phyloP scores from a whole-genome alignment of 495 filamentous ascomycete species.

The Cercophora sp. region DNA sequence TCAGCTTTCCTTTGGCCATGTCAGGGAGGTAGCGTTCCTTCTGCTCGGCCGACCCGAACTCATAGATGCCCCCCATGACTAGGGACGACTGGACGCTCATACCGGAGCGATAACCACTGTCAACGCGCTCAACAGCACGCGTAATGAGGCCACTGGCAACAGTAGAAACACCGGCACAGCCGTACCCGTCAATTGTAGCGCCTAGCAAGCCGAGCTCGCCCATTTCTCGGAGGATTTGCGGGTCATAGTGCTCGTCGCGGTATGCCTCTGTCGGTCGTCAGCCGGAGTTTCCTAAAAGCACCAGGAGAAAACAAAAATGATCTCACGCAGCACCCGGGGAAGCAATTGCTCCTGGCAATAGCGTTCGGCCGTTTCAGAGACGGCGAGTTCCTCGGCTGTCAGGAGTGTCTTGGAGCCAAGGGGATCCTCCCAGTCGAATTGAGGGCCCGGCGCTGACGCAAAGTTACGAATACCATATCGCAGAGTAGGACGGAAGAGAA shows the following conservation, averaged over 20 bases:
- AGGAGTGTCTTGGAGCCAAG: conserved; percentile 66
- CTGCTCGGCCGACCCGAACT: conserved; percentile 83
- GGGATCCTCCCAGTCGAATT: conserved; percentile 92
- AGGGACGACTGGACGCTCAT: conserved; percentile 96
- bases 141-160: conserved; percentile 93
- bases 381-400: conserved; percentile 85
- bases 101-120: conserved; percentile 90
- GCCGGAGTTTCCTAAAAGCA: not conserved
- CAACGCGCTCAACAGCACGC: conserved; percentile 91
- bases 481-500: conserved; percentile 7
- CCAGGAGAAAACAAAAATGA: conserved; percentile 14
- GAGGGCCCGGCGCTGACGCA: conserved; percentile 19
- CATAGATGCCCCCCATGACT: conserved; percentile 94
- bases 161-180: conserved; percentile 87
- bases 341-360: conserved; percentile 89
- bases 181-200: conserved; percentile 87
- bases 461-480: conserved; percentile 12
- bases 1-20: conserved; percentile 79
- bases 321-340: conserved; percentile 81
- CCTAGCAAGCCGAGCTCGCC: conserved; percentile 89
- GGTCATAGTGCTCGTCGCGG: conserved; percentile 88
- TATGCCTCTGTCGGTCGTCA: conserved; percentile 71
- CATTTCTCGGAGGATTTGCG: conserved; percentile 88
- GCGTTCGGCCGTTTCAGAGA: conserved; percentile 79
- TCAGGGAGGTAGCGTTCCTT: conserved; percentile 83